Conservation (phyloP, 495 filamentous ascomycete species). For the Trichoderma erinaceum region DNA sequence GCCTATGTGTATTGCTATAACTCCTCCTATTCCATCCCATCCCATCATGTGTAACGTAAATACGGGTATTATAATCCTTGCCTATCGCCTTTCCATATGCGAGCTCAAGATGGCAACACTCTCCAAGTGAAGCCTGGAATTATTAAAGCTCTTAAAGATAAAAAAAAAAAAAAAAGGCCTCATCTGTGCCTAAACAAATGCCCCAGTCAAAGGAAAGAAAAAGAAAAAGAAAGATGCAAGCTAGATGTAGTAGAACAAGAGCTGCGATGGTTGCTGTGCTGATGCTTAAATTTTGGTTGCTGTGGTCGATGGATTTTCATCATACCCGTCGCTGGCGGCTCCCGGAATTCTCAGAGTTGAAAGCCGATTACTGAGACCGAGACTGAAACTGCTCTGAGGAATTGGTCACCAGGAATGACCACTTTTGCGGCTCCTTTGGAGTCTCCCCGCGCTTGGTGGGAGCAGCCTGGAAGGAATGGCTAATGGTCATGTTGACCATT, state of each 20-base stretch:
- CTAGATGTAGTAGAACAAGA: too few relatives aligned
- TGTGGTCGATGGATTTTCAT: too few relatives aligned
- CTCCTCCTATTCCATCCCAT: not conserved
- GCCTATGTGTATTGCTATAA: not conserved
- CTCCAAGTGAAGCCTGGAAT: not conserved
- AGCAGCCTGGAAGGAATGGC: not conserved
- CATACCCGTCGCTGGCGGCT: too few relatives aligned
- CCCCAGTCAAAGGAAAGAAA: too few relatives aligned
- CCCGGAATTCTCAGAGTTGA: too few relatives aligned
- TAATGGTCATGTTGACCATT: conserved; percentile 23
- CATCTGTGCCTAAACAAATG: not conserved
- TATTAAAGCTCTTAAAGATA: not conserved
- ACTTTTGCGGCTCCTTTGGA: not conserved
- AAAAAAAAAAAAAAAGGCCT: not conserved
- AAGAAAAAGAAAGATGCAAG: too few relatives aligned
- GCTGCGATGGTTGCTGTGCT: too few relatives aligned
- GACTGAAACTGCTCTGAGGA: too few relatives aligned
- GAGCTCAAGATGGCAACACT: not conserved
- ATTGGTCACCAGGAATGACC: too few relatives aligned
- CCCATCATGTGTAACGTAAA: not conserved
- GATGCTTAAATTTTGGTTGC: too few relatives aligned
- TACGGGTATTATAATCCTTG: conserved; percentile 10
- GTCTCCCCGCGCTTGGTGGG: conserved; percentile 20
- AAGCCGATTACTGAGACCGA: too few relatives aligned
- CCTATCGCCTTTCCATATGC: not conserved